phyloP scores from a whole-genome alignment of 1,284 basidiomycete genomes.

The Melampsora larici-populina region DNA sequence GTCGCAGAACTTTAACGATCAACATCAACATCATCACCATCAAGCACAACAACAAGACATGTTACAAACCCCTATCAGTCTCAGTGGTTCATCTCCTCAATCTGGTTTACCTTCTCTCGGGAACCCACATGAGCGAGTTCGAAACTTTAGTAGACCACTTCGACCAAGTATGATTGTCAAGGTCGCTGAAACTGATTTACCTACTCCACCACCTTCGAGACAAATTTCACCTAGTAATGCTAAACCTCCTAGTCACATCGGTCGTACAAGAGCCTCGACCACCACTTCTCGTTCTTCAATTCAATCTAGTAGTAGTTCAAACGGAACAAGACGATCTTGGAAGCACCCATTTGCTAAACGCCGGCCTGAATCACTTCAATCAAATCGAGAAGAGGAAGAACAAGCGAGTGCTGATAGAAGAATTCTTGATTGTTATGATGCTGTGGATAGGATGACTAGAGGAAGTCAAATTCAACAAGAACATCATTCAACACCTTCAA shows the following conservation, averaged over 20 bases:
- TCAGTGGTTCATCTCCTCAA: background rate
- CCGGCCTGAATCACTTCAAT: background rate
- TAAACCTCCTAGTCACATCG: background rate
- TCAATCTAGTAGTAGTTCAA: slow-evolving; percentile 18
- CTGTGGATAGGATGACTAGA: background rate
- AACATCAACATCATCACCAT: background rate
- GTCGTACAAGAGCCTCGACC: background rate
- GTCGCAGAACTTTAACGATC: background rate
- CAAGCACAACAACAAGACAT: background rate
- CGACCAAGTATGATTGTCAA: background rate
- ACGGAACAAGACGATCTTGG: slow-evolving; percentile 17
- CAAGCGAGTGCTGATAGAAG: background rate
- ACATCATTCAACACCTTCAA: background rate
- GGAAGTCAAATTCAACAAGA: background rate
- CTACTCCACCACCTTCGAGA: slow-evolving; percentile 11
- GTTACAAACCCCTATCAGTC: background rate
- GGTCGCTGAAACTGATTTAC: background rate
- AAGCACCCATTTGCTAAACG: slow-evolving; percentile 20
- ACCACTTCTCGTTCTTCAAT: background rate
- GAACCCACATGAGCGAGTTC: background rate
- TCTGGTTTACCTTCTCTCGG: background rate
- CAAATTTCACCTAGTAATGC: slow-evolving; percentile 17
- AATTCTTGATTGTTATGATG: background rate
- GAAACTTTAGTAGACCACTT: slow-evolving; percentile 24
- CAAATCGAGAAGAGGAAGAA: background rate